Base-by-base conservation (phyloP, 768 basidiomycete genomes). In the Phylloporus sp. region DNA sequence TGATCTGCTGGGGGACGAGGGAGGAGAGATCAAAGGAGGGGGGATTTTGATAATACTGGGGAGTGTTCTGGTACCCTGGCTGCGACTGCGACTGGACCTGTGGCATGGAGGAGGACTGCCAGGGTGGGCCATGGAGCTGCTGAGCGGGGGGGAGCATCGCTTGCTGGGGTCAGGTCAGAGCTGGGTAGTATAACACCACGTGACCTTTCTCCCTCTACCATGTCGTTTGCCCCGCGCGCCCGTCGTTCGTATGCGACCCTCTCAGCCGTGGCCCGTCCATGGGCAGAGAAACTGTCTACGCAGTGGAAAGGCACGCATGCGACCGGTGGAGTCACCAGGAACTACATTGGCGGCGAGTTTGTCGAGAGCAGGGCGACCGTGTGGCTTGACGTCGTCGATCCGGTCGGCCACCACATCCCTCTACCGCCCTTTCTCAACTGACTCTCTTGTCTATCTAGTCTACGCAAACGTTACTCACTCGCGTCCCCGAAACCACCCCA, bases 301-400 rank as follows among this genome's bases (percentile, higher is more conserved):
- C 75, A 81, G 24, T 97, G 91, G 90, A 82, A 83, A 53, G 94
- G 94, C 33, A 94, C 94, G 3, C 86, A 76, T 48, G 84, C 86
- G 20, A 78, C 80, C 11, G 94, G 94, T n/a, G 86, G 79, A 23
- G 82, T 75, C 50, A 93, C 93, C 46, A 93, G 88, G 78, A 93
- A 92, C 66, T 92, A 85, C 67, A 88, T 97, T 48, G 86, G 81
- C 11, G 95, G 94, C 9, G 77, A 92, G 69, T 98, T 93, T 58
- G 75, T 85, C 9, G 86, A 94, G 57, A 92, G 89, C 70, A 79
- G 79, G 58, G 68, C 86, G 17, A 67, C 74, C 2, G 74, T 85
- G 49, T 97, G 88, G 87, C 79, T 90, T 50, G 90, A 95, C 38
- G 80, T 96, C 4, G 70, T 82, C 42, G 95, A 98, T 70, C 95